phyloP scores from a whole-genome alignment of 768 basidiomycete species.

The Harrya chromipes region DNA sequence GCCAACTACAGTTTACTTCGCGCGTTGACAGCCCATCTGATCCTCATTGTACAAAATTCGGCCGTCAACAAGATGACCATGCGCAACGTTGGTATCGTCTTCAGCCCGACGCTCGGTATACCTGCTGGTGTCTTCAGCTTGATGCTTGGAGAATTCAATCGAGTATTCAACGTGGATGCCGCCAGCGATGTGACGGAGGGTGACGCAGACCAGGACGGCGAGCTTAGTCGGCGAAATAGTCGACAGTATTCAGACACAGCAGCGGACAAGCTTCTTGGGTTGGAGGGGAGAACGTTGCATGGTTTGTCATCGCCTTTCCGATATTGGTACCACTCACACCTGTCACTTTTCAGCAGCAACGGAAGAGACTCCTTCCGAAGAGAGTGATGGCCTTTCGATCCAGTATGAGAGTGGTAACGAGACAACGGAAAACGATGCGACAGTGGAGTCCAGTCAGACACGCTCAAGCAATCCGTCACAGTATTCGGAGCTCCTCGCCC shows the following conservation, averaged over 20 bases:
- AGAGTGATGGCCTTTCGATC: slow-evolving; percentile 63
- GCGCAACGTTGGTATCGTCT: slow-evolving; percentile 98
- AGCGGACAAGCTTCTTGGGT: slow-evolving; percentile 77
- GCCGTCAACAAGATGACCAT: slow-evolving; percentile 96
- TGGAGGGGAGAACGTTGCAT: slow-evolving; percentile 63
- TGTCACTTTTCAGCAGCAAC: slow-evolving; percentile 33
- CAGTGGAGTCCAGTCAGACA: slow-evolving; percentile 41
- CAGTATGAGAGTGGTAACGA: slow-evolving; percentile 78
- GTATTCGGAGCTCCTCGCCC: slow-evolving; percentile 16
- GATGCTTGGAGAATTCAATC: slow-evolving; percentile 91
- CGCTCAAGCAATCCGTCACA: slow-evolving; percentile 39
- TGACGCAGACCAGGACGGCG: slow-evolving; percentile 32
- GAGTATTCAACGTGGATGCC: slow-evolving; percentile 82
- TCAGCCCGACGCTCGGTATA: slow-evolving; percentile 95
- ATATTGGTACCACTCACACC: slow-evolving; percentile 2
- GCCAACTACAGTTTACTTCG: slow-evolving; percentile 93
- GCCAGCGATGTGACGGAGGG: slow-evolving; percentile 23
- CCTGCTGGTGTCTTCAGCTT: slow-evolving; percentile 97
- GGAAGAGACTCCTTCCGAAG: slow-evolving; percentile 65
- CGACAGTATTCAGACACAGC: slow-evolving; percentile 80
- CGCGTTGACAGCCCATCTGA: slow-evolving; percentile 91
- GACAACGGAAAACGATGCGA: slow-evolving; percentile 56
- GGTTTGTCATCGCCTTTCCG: slow-evolving; percentile 42
- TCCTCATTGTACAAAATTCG: slow-evolving; percentile 90
- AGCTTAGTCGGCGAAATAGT: slow-evolving; percentile 69